phyloP scores from a whole-genome alignment of 352 stramenopile genomes.

The Phytophthora agathidicida region DNA sequence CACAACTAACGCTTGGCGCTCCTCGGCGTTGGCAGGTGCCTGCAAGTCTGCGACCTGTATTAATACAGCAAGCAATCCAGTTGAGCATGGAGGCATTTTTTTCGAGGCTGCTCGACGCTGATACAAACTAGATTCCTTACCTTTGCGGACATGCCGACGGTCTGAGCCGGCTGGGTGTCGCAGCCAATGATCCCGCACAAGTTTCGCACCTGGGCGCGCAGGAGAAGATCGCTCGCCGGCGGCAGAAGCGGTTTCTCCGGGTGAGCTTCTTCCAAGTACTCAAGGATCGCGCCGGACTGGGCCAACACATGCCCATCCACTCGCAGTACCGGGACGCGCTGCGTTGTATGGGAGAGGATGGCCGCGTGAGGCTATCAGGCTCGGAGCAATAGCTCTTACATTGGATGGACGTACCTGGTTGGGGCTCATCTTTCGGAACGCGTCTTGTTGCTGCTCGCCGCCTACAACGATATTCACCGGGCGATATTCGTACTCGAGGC shows the following conservation, averaged over 20 bases:
- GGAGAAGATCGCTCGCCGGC: constrained; percentile 58
- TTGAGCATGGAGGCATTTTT: background rate
- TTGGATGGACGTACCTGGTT: constrained; percentile 52
- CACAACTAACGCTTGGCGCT: constrained; percentile 22
- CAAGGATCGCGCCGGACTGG: constrained; percentile 92
- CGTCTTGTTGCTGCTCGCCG: constrained; percentile 59
- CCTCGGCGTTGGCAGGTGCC: constrained; percentile 49
- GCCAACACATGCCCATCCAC: constrained; percentile 75
- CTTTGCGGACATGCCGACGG: constrained; percentile 68
- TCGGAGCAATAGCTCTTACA: background rate
- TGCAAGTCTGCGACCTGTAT: constrained; percentile 37
- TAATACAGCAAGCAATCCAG: constrained; percentile 17
- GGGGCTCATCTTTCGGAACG: constrained; percentile 68
- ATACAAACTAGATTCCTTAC: constrained; percentile 26
- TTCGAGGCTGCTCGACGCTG: background rate
- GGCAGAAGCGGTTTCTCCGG: constrained; percentile 77
- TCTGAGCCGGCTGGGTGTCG: constrained; percentile 93
- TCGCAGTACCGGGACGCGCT: constrained; percentile 81
- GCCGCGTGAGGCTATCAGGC: background rate
- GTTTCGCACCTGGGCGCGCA: constrained; percentile 78
- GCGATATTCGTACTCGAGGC: constrained; percentile 80
- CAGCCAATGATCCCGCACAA: constrained; percentile 90
- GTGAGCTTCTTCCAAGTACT: constrained; percentile 92
- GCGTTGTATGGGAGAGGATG: background rate
- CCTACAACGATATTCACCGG: constrained; percentile 70